Percentiles rank a stretch among this genome's conserved stretches.
Conservation (phyloP, 2,329 filamentous ascomycete species). For the Cladorrhinum sp. region DNA sequence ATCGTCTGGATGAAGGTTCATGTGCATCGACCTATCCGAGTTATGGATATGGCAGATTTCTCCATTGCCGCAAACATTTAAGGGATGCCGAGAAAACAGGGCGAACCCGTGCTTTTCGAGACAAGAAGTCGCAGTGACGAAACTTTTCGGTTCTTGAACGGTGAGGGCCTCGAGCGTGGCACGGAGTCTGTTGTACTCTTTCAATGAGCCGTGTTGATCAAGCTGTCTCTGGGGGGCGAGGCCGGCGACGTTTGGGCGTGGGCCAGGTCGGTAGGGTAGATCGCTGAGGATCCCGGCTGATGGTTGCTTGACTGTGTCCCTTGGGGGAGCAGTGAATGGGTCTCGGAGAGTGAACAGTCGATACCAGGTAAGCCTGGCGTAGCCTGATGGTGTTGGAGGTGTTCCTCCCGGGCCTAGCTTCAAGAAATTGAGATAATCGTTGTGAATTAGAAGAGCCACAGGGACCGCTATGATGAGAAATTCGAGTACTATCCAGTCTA, state of each 20-base stretch:
- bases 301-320: conserved; percentile 51
- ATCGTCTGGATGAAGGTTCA: conserved; percentile 77
- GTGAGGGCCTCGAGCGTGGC: conserved; percentile 52
- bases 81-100: conserved; percentile 64
- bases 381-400: conserved; percentile 69
- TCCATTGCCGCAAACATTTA: conserved; percentile 71
- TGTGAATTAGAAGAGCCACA: conserved; percentile 52
- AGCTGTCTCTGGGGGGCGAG: conserved; percentile 81
- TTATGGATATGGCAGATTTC: conserved; percentile 80
- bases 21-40: conserved; percentile 72
- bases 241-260: conserved; percentile 65
- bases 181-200: conserved; percentile 55
- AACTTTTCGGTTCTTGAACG: conserved; percentile 40
- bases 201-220: conserved; percentile 57
- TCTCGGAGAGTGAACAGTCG: conserved; percentile 68
- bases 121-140: conserved; percentile 66
- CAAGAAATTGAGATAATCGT: conserved; percentile 74
- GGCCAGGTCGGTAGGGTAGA: conserved; percentile 60
- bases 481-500: conserved; percentile 47
- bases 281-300: conserved; percentile 55
- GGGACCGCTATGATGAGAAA: conserved; percentile 50
- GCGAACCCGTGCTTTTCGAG: conserved; percentile 80
- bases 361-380: conserved; percentile 69
- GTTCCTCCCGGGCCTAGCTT: conserved; percentile 78
- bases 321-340: conserved; percentile 58